Evolutionary conservation across 495 filamentous ascomycete species (phyloP), one percentile per base, ranked within the genome.

Genomic region (Aspergillus funiculosus): DNA sequence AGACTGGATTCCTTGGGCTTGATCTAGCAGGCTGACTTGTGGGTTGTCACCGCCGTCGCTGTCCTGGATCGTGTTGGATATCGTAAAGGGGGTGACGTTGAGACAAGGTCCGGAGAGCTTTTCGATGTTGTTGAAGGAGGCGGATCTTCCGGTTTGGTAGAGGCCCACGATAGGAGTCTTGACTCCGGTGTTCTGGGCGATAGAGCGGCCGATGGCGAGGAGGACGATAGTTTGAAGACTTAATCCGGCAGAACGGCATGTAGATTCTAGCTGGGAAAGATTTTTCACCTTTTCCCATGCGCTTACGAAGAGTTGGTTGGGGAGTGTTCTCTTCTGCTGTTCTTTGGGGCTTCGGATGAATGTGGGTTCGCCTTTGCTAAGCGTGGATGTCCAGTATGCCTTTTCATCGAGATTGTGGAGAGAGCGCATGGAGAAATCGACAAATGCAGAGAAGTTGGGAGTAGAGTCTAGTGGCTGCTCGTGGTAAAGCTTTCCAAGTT

Each of bases 91-190:
- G 29, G 47, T 58, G 6, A 68, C 50, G 34, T 66, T 66, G 3
- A 68, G 42, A 32, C 58, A 64, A 6, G 64, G 62, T 0, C 52
- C 50, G 7, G 53, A 56, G 6, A 58, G 43, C 1, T 38, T 49
- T 8, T 61, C 50, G 14, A 63, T 51, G 11, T 50, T 42, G 0
- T 47, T 29, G 49, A 61, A 55, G 0, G 53, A 43, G 0, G 56
- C 52, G 2, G 62, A 66, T 25, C 60, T 58, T 2, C 60, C 64
- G 2, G 57, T 57, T 36, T 68, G 64, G 46, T 62, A 68, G 3
- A 68, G 43, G 9, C 64, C 64, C 28, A 68, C 57, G 0, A 50
- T 54, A 0, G 64, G 64, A 32, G 31, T 59, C 0, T 25, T 7
- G 27, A 57, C 41, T 1, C 37, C 26, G 2, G 60, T 59, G 14